Percentiles rank a stretch among this genome's conserved stretches.
Conservation (phyloP, 768 basidiomycete species). For the Leccinum arenicola region DNA sequence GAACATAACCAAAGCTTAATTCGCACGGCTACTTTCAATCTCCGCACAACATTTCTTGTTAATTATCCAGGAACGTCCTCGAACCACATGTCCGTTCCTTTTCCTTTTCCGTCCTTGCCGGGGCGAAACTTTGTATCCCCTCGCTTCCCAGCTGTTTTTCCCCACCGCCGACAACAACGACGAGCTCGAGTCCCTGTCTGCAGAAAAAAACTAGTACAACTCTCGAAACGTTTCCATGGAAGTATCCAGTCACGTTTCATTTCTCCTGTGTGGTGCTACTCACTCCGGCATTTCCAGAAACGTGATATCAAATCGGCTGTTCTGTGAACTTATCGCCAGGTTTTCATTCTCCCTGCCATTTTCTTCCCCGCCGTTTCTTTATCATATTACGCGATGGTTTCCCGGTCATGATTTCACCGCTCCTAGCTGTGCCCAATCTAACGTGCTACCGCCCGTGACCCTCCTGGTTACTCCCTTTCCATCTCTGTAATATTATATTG, state of each 20-base stretch:
- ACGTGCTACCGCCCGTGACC: conserved; percentile 8
- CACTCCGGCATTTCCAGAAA: conserved; percentile 30
- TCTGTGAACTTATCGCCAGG: conserved; percentile 29
- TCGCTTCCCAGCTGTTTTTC: conserved; percentile 10
- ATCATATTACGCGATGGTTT: conserved; percentile 27
- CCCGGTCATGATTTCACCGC: conserved; percentile 31
- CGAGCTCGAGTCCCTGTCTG: not conserved
- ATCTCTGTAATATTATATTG: conserved; percentile 15
- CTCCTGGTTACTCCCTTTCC: conserved; percentile 23
- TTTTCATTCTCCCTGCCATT: conserved; percentile 21
- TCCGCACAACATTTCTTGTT: conserved; percentile 30
- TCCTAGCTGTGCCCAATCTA: conserved; percentile 23
- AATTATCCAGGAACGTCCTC: conserved; percentile 34
- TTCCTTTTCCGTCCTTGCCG: conserved; percentile 21
- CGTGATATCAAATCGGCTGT: conserved; percentile 32
- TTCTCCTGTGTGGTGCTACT: conserved; percentile 5
- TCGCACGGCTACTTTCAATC: conserved; percentile 34
- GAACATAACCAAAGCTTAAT: conserved; percentile 38
- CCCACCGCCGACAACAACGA: not conserved
- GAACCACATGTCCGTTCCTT: conserved; percentile 19
- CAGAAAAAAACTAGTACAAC: not conserved
- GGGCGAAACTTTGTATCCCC: conserved; percentile 17
- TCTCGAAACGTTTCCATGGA: conserved; percentile 23
- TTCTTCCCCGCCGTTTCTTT: conserved; percentile 16
- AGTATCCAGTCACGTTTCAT: conserved; percentile 24